A percentile compares a stretch with the other conserved stretches of the same genome.
Conservation (phyloP, 495 filamentous ascomycete species). For the Schizothecium vesticola region DNA sequence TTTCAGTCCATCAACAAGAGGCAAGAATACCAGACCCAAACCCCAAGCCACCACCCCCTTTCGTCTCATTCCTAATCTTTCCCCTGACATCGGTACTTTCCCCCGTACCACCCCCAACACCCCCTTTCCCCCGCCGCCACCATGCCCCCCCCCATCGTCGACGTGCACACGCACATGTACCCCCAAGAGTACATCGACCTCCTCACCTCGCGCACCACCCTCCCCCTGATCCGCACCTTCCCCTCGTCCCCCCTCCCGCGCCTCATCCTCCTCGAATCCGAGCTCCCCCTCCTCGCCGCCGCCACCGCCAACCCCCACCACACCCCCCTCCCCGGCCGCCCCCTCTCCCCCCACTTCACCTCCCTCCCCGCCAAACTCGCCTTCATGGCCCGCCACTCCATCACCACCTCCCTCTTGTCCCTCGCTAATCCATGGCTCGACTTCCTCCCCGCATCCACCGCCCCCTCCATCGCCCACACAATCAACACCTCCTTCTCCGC, state of each 20-base stretch:
- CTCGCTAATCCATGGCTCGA: constrained; percentile 97
- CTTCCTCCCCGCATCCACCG: constrained; percentile 62
- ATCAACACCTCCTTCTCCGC: constrained; percentile 75
- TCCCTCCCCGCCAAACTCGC: constrained; percentile 66
- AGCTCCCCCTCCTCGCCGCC: constrained; percentile 53
- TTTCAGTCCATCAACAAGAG: not conserved
- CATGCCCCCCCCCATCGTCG: constrained; percentile 50
- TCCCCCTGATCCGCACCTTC: constrained; percentile 76
- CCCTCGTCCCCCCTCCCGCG: constrained; percentile 55
- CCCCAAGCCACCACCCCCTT: not conserved
- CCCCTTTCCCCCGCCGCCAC: constrained; percentile 5
- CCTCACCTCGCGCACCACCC: constrained; percentile 64
- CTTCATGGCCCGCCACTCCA: constrained; percentile 83
- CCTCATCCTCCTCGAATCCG: constrained; percentile 72
- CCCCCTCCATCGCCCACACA: constrained; percentile 52
- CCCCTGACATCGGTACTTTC: not conserved
- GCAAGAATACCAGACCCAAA: not conserved
- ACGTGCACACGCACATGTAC: constrained; percentile 95
- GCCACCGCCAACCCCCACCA: constrained; percentile 29
- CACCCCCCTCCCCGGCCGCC: constrained; percentile 54
- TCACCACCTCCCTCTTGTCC: constrained; percentile 78
- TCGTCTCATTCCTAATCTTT: not conserved
- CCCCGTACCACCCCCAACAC: not conserved
- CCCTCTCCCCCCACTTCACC: constrained; percentile 69
- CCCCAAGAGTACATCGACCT: constrained; percentile 77